Evolutionary conservation across 352 stramenopile species (phyloP), one percentile per base, ranked within the genome.

Genomic region (Elongisporangium senticosum): DNA sequence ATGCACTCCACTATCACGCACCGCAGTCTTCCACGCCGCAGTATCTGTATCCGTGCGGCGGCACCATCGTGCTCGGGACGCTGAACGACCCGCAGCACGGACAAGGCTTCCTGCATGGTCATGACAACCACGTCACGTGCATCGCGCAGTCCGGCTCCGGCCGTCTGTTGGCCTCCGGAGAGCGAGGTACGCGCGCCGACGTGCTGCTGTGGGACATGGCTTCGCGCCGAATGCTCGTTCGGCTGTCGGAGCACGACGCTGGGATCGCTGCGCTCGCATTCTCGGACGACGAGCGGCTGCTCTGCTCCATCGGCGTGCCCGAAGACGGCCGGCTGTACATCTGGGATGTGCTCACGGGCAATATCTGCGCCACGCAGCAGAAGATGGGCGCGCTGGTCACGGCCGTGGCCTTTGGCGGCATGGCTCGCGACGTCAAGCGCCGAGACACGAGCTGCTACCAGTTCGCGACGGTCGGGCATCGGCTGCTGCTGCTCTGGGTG

Each of bases 191-290:
- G 7, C 75, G 81, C 24, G 86, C 90, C 5, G 92, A 98, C 56
- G 79, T 97, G 39, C 61, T 98, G 22, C 72, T 98, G 37, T 98
- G 92, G 92, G 88, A 96, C 56, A 93, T 93, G 53, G 57, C 71
- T 22, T 64, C 73, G 33, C 74, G 79, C 51, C 56, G 72, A n/a
- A 51, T 95, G 14, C 61, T 92, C 6, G 96, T 95, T 51, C 68
- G 92, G 11, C 70, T 98, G 19, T 83, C 75, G 2, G 93, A 98
- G 62, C 91, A 98, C 74, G 93, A 98, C 65, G 63, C 77, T 58
- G 91, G 87, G n/a, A 79, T 98, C 51, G 75, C 83, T 33, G 75
- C 76, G 10, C 61, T 98, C 5, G 76, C 79, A 13, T 98, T 98
- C 61, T 97, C 87, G 6, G 77, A 98, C 59, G 93, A 98, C 65